A percentile compares a stretch with the other conserved stretches of the same genome.
Evolutionary conservation across 176 grass and related monocot species (phyloP).

Genomic region (Calamus simplicifolius): DNA sequence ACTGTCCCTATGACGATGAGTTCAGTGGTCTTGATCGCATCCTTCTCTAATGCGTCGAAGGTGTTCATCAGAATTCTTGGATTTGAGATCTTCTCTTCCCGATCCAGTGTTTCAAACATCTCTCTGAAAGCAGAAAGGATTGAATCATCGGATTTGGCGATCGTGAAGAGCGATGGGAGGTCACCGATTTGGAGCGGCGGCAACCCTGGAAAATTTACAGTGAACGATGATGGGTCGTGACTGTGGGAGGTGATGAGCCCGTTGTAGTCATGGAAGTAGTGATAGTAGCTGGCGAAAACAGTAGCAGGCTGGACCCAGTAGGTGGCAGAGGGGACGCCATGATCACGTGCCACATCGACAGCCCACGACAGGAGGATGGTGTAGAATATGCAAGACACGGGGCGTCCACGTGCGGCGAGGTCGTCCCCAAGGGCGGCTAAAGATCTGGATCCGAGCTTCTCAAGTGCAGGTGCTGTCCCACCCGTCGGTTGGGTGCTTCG

Average conservation of each 20-base stretch:
- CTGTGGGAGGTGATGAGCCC: slow-evolving; percentile 21
- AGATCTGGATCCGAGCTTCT: neutral
- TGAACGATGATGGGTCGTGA: slow-evolving; percentile 26
- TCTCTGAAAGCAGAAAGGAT: slow-evolving; percentile 15
- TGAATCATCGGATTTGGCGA: slow-evolving; percentile 19
- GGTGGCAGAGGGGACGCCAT: slow-evolving; percentile 17
- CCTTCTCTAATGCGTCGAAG: slow-evolving; percentile 47
- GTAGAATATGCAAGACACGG: slow-evolving; percentile 49
- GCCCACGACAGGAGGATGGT: slow-evolving; percentile 27
- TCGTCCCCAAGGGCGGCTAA: slow-evolving; percentile 21
- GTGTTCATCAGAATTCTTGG: slow-evolving; percentile 55
- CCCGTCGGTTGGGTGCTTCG: slow-evolving; percentile 56
- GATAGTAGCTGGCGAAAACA: slow-evolving; percentile 42
- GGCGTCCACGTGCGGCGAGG: slow-evolving; percentile 18
- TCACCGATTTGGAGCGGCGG: slow-evolving; percentile 38
- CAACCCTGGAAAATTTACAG: slow-evolving; percentile 34
- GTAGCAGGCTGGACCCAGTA: slow-evolving; percentile 48
- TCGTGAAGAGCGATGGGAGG: slow-evolving; percentile 40
- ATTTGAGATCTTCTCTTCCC: slow-evolving; percentile 1
- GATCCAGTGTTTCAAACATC: slow-evolving; percentile 23
- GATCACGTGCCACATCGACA: slow-evolving; percentile 18
- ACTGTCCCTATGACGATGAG: slow-evolving; percentile 46
- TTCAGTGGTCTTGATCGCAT: slow-evolving; percentile 26
- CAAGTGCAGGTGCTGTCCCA: slow-evolving; percentile 52
- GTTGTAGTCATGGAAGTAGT: slow-evolving; percentile 43